Evolutionary conservation across 164 flowering plant genomes (phyloP).

Genomic region (Umbellularia californica): DNA sequence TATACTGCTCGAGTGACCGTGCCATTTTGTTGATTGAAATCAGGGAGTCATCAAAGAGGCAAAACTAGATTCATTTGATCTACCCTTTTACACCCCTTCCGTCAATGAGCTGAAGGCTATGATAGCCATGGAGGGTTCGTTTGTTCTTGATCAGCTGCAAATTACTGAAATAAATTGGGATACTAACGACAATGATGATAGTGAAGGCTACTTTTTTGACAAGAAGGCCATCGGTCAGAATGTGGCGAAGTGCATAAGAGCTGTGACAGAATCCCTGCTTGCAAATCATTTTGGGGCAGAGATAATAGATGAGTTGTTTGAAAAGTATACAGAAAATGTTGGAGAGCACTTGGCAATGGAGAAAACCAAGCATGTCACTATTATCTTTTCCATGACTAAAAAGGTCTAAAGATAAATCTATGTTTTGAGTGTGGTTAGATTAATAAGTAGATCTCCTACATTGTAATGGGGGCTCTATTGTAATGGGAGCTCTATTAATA

Average conservation of each 20-base stretch:
- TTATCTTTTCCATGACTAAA: not conserved
- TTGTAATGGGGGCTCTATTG: too few species aligned
- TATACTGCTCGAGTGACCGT: too few species aligned
- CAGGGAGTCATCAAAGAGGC: slow-evolving; percentile 40
- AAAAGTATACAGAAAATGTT: slow-evolving; percentile 39
- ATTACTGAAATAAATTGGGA: not conserved
- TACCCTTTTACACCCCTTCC: slow-evolving; percentile 45
- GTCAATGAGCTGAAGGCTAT: slow-evolving; percentile 28
- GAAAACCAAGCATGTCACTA: slow-evolving; percentile 29
- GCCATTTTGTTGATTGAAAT: not conserved
- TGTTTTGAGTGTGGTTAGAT: too few species aligned
- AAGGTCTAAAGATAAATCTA: too few species aligned
- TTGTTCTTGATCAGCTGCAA: too few species aligned
- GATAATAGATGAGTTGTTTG: slow-evolving; percentile 51
- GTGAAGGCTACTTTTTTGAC: not conserved
- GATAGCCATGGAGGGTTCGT: slow-evolving; percentile 7
- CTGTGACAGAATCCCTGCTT: slow-evolving; percentile 56
- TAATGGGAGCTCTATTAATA: too few species aligned
- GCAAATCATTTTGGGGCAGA: slow-evolving; percentile 57
- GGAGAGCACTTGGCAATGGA: slow-evolving; percentile 58
- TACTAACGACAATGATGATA: not conserved
- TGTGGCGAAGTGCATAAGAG: slow-evolving; percentile 16
- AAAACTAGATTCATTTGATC: slow-evolving; percentile 39
- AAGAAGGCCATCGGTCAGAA: not conserved
- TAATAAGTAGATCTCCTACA: too few species aligned